phyloP scores from a whole-genome alignment of 306 rosid genomes.

The Inga laurina region DNA sequence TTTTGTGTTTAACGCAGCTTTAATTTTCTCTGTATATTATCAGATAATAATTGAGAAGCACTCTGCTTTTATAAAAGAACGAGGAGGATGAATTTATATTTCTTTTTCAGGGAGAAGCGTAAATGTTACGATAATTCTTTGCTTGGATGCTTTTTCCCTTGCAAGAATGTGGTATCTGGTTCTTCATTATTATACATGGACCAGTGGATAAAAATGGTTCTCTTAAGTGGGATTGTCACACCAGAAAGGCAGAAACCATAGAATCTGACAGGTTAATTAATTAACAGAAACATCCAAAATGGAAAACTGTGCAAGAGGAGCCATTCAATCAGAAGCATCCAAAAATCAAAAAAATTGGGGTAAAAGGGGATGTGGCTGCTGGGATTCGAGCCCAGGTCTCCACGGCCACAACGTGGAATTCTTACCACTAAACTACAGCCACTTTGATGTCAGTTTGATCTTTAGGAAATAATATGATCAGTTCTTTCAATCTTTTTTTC shows the following conservation, averaged over 20 bases:
- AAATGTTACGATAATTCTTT: not conserved
- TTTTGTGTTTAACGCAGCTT: not conserved
- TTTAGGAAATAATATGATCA: accelerated
- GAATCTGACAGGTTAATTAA: not conserved
- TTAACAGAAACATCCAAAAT: not conserved
- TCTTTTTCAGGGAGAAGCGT: not conserved
- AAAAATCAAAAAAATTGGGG: not conserved
- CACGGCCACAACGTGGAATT: constrained; percentile 29
- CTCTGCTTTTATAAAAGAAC: not conserved
- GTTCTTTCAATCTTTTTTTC: too few relatives aligned
- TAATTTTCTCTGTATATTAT: not conserved
- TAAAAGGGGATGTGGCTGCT: not conserved
- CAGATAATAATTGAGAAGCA: not conserved
- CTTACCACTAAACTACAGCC: constrained; percentile 28
- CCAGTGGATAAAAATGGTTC: not conserved
- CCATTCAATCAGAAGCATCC: too few relatives aligned
- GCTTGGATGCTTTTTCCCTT: not conserved
- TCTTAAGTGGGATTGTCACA: not conserved
- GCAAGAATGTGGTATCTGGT: not conserved
- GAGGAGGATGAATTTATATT: not conserved
- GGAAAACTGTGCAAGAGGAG: too few relatives aligned
- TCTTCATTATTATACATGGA: not conserved
- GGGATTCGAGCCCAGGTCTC: constrained; percentile 32
- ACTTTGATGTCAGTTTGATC: not conserved
- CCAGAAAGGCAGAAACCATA: not conserved